Evolutionary conservation across 1,139 yeast genomes (phyloP), one percentile per base, ranked within the genome.

Genomic region (Zygotorulaspora mrakii): DNA sequence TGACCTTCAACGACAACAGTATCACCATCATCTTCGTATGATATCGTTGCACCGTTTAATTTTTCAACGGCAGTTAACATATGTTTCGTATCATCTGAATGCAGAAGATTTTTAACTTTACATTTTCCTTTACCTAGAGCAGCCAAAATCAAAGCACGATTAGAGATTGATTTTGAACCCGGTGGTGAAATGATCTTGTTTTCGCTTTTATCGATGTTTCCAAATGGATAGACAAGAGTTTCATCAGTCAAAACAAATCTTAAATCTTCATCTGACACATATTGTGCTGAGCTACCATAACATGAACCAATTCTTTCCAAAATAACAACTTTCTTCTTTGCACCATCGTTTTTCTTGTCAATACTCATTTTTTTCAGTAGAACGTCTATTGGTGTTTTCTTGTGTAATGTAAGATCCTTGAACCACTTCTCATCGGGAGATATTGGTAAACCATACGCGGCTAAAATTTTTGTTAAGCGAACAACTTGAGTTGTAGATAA

Each of bases 111-210:
- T 51, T 81, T 82, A 53, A 91, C 78, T 54, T 75, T 76, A 57
- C 95, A 89, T 24, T 81, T 76, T 30, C 98, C 97, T 39, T 74
- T 67, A 47, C 96, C 95, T 48, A 91, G 73, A 17, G 98, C 95
- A 33, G 98, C 97, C 50, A 91, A 70, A 14, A 91, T 78, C 49
- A 91, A 73, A 6, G 97, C 98, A 61, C 99, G 79, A 62, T 91
- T 91, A 10, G 97, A 88, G 47, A 91, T 91, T 2, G 97, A 89
- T 62, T 91, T 91, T 3, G 97, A 91, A 1, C 99, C 99, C 8
- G 99, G 99, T 18, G 98, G 98, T 18, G 73, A 70, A 31, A 91
- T 71, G 5, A 61, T 54, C 25, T 62, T 57, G 2, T 69, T 68
- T 25, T 74, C 65, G 13, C 65, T 49, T 3, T 79, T 76, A 8